Evolutionary conservation across 2,329 filamentous ascomycete species (phyloP).

Genomic region (Chrysoporthe puriensis): DNA sequence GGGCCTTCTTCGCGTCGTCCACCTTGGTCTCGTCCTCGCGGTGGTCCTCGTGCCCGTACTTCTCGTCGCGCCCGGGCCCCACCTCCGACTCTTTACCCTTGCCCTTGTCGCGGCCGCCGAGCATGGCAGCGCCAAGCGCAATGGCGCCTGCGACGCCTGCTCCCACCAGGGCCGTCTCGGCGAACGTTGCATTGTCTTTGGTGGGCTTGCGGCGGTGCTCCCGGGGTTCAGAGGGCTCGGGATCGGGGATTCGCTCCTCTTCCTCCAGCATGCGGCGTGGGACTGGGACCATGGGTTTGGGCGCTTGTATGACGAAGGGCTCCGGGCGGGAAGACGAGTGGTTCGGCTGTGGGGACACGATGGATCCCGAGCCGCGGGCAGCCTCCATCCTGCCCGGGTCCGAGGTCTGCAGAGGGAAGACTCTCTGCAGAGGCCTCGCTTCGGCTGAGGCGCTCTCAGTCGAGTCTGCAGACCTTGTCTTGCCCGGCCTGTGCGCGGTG

Average conservation of each 20-base stretch:
- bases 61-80: constrained; percentile 33
- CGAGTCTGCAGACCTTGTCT: constrained; percentile 31
- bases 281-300: constrained; percentile 76
- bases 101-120: constrained; percentile 41
- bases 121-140: constrained; percentile 49
- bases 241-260: constrained; percentile 45
- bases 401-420: constrained; percentile 68
- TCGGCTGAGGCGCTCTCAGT: constrained; percentile 43
- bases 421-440: constrained; percentile 57
- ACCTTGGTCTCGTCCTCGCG: constrained; percentile 29
- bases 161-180: constrained; percentile 51
- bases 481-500: constrained; percentile 31
- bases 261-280: constrained; percentile 67
- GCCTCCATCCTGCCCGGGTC: constrained; percentile 68
- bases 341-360: constrained; percentile 41
- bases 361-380: constrained; percentile 47
- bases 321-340: constrained; percentile 49
- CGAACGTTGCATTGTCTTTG: constrained; percentile 42
- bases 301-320: constrained; percentile 78
- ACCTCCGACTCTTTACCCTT: constrained; percentile 34
- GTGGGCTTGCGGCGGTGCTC: constrained; percentile 23
- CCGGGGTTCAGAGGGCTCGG: constrained; percentile 42
- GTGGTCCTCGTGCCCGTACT: constrained; percentile 32
- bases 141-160: constrained; percentile 55
- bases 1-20: constrained; percentile 32